These are phyloP conservation scores for Ogataea methanolica DNA, from an alignment of 805 yeast species.

Conservation along the genomic window DNA sequence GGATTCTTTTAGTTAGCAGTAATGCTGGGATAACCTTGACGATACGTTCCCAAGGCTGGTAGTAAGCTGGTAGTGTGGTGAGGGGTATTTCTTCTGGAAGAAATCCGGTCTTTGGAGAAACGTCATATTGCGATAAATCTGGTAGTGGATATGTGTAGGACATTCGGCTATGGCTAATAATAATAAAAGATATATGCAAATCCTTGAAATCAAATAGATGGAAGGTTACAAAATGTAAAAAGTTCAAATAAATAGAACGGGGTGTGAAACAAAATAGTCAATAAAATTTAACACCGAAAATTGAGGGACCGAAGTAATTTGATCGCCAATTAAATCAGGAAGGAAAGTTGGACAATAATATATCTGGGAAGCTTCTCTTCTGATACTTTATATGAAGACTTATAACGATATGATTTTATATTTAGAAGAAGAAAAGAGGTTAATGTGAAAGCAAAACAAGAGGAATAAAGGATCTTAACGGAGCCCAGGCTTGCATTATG, in stretches of 20 bases:
- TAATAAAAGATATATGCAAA: conserved; percentile 1
- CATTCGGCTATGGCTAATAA: conserved; percentile 3
- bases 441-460: too few species aligned
- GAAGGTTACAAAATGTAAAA: not conserved
- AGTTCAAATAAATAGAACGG: not conserved
- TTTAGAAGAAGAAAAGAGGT: too few species aligned
- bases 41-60: conserved; percentile 73
- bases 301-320: too few species aligned
- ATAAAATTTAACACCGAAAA: too few species aligned
- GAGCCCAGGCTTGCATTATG: too few species aligned
- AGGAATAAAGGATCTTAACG: too few species aligned
- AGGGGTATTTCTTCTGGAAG: conserved; percentile 69
- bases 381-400: too few species aligned
- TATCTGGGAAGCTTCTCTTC: too few species aligned
- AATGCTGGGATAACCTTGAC: conserved; percentile 68
- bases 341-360: too few species aligned
- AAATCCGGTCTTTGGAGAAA: conserved; percentile 71
- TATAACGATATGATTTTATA: too few species aligned
- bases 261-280: not conserved
- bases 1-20: conserved; percentile 57
- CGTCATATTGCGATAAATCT: conserved; percentile 57
- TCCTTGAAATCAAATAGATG: not conserved
- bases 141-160: conserved; percentile 39
- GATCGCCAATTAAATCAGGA: too few species aligned
- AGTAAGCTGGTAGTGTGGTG: conserved; percentile 50